A percentile compares a stretch with the other conserved stretches of the same genome.
Evolutionary conservation across 1,284 basidiomycete species (phyloP).

Genomic region (Mycosarcoma mackinlayi): DNA sequence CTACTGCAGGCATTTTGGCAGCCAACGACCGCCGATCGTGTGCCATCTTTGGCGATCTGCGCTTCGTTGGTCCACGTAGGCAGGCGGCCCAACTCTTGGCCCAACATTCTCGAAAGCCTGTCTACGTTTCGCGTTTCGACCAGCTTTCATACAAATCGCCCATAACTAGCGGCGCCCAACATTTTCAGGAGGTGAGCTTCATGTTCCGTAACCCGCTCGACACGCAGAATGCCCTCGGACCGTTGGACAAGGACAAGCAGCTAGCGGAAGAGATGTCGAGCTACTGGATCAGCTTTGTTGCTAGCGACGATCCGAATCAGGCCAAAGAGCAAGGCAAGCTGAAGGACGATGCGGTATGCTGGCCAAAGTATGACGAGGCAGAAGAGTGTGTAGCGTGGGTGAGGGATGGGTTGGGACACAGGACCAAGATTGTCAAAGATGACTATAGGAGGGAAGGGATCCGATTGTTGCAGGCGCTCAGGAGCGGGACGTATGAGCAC

Average conservation of each 20-base stretch:
- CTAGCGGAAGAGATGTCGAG: constrained; percentile 53
- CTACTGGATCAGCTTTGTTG: constrained; percentile 57
- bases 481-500: constrained; percentile 15
- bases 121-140: constrained; percentile 55
- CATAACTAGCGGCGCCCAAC: constrained; percentile 38
- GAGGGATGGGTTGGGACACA: constrained; percentile 17
- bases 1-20: constrained; percentile 6
- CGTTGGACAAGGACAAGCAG: constrained; percentile 27
- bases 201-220: constrained; percentile 52
- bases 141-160: constrained; percentile 43
- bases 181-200: constrained; percentile 51
- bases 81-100: constrained; percentile 13
- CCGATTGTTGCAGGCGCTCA: constrained; percentile 23
- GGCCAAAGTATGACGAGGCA: constrained; percentile 43
- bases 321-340: constrained; percentile 8
- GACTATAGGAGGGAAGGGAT: constrained; percentile 21
- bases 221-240: constrained; percentile 53
- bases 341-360: constrained; percentile 15
- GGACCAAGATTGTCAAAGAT: constrained; percentile 11
- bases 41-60: constrained; percentile 34
- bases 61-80: constrained; percentile 22
- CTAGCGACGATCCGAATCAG: constrained; percentile 48
- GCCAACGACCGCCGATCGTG: constrained; percentile 32
- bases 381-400: constrained; percentile 10
- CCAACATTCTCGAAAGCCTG: constrained; percentile 1